Conservation (phyloP, 495 filamentous ascomycete genomes). For the Staphylotrichum tortipilum region DNA sequence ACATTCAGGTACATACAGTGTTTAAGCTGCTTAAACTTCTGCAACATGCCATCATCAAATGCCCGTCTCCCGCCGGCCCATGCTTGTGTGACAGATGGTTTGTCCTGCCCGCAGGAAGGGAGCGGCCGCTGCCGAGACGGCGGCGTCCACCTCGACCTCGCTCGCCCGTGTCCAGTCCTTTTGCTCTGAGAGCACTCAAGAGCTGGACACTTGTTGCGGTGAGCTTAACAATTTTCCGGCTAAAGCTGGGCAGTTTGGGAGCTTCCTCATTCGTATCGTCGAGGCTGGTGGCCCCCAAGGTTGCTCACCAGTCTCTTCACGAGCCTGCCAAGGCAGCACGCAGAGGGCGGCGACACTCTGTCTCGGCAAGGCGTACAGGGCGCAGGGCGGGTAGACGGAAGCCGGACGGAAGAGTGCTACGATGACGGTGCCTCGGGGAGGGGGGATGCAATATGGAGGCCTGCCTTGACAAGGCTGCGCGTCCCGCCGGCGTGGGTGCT, state of each 20-base stretch:
- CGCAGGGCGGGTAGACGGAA: too few species aligned
- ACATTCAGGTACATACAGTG: background rate
- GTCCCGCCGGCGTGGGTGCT: too few species aligned
- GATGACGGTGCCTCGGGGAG: too few species aligned
- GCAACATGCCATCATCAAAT: background rate
- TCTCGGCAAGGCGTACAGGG: too few species aligned
- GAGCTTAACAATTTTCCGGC: conserved; percentile 1
- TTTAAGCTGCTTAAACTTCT: conserved; percentile 3
- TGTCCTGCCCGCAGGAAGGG: background rate
- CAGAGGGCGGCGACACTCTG: too few species aligned
- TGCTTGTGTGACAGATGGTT: background rate
- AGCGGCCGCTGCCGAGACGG: background rate
- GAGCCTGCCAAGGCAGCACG: background rate
- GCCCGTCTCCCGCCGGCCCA: background rate
- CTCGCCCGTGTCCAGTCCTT: background rate
- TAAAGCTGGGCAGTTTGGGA: background rate
- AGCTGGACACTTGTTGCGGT: background rate
- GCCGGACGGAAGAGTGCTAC: too few species aligned
- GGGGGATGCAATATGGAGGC: too few species aligned
- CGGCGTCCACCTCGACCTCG: background rate
- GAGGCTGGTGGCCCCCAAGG: background rate
- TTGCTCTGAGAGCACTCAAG: background rate
- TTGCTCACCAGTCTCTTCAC: background rate
- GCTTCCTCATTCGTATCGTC: background rate
- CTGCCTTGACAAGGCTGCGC: too few species aligned